Evolutionary conservation across 1,284 basidiomycete genomes (phyloP), one percentile per base, ranked within the genome.

Genomic region (Takashimella tepidaria): DNA sequence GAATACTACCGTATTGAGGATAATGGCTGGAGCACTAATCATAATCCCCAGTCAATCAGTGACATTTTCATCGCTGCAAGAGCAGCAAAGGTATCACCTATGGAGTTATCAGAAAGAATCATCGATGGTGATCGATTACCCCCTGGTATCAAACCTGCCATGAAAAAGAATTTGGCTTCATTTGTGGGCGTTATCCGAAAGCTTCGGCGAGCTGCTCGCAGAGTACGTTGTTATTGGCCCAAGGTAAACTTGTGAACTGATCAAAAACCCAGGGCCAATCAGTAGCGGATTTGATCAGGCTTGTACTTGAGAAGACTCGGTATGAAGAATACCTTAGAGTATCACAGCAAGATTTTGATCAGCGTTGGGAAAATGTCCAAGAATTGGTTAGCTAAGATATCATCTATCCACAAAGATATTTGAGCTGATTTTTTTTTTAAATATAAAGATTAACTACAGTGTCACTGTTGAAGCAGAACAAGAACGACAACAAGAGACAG

Each of bases 301-400:
- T 78, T 12, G 72, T 89, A 1, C 66, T 88, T 3, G 79, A 83
- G 3, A 74, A 83, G 53, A 81, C 85, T 40, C 73, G 80, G 1
- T 93, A 90, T 67, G 79, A 86, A 64, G 81, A 80, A 4, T 80
- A 91, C 63, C 78, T 95, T 31, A 82, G 81, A 64, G 83, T 82
- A 63, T 84, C 83, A 0, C 82, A 88, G 56, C 78, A 78, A 4
- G 89, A 93, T 59, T 85, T 82, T 76, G 85, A 87, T 41, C 82
- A 81, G 41, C 79, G 89, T 31, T 87, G 86, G 88, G 87, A 91
- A 70, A 93, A 95, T 70, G 84, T 93, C 0, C 81, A 88, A 64
- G 90, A 93, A 74, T 76, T 95, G 59, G 84, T 88, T 57, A 85
- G 71, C 58, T n/a, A n/a, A n/a, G n/a, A n/a, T n/a, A 4, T 2